Evolutionary conservation across 2,329 filamentous ascomycete species (phyloP), one percentile per base, ranked within the genome.

Genomic region (Phialemonium atrogriseum): DNA sequence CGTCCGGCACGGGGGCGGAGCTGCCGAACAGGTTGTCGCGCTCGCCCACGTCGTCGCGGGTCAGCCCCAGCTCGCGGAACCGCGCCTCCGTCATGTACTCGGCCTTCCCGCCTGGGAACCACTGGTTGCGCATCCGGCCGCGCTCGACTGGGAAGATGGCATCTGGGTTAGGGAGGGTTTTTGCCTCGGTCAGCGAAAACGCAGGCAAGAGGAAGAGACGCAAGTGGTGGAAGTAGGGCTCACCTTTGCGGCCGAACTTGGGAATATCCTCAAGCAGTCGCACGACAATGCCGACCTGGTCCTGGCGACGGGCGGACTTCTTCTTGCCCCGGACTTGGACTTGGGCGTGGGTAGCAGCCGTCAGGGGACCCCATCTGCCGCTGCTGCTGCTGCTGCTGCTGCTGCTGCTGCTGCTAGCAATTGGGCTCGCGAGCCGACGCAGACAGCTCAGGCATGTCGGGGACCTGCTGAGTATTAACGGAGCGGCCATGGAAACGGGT

Each of bases 251-350:
- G 5, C 62, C 62, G 36, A 56, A 66, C 13, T 51, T 49, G 14
- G 47, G 46, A 10, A 66, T 53, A 34, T 65, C 56, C 33, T 53
- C 38, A 7, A 65, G 48, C 38, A 66, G 49, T 15, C 62, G 60
- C 44, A 66, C 62, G 13, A 62, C 50, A 10, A 64, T 59, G 37
- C 61, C n/a, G n/a, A n/a, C 61, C 36, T 56, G 45, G 35, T 62
- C 56, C 29, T 52, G 49, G 24, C 53, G 48, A 33, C 54, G 52
- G 35, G 52, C 46, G 28, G 50, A 48, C 29, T 47, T 56, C 39
- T 54, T 53, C 47, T 51, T 61, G 20, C 51, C 49, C 34, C 60
- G 60, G 28, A 50, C 45, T 42, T 59, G 56, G 29, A 42, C 46
- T 16, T 49, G 36, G 22, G 47, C 36, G 18, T n/a, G n/a, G n/a